Evolutionary conservation across 2,329 filamentous ascomycete genomes (phyloP).

Genomic region (Fusarium agapanthi): DNA sequence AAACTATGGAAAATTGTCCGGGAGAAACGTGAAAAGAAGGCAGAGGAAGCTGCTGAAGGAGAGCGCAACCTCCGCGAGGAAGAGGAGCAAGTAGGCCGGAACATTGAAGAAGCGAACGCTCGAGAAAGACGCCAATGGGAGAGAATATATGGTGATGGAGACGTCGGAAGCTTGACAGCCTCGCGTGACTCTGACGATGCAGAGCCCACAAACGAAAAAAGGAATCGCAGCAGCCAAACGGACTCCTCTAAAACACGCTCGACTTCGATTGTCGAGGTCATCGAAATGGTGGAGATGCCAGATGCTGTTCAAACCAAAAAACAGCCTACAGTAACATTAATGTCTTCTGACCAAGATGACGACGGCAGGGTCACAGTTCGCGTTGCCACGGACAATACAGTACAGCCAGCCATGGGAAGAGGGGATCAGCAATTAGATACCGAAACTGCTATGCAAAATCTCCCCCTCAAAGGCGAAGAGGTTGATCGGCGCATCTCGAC

Average conservation of each 20-base stretch:
- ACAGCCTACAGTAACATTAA: slow-evolving; percentile 48
- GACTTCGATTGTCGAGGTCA: slow-evolving; percentile 52
- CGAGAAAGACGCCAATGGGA: slow-evolving; percentile 79
- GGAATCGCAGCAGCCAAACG: slow-evolving; percentile 45
- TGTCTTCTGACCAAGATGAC: slow-evolving; percentile 52
- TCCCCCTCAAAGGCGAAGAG: slow-evolving; percentile 14
- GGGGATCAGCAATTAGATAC: slow-evolving; percentile 38
- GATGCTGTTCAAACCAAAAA: slow-evolving; percentile 43
- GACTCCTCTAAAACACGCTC: slow-evolving; percentile 48
- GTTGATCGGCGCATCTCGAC: slow-evolving; percentile 37
- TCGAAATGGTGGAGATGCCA: slow-evolving; percentile 65
- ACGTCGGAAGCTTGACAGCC: slow-evolving; percentile 44
- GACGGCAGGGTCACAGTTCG: slow-evolving; percentile 61
- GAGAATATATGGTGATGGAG: slow-evolving; percentile 73
- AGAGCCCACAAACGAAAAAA: slow-evolving; percentile 59
- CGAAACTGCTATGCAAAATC: slow-evolving; percentile 10
- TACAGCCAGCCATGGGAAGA: slow-evolving; percentile 39
- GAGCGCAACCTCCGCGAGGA: slow-evolving; percentile 66
- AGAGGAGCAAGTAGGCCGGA: slow-evolving; percentile 75
- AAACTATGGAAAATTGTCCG: slow-evolving; percentile 86
- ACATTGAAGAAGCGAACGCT: slow-evolving; percentile 69
- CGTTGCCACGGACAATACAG: slow-evolving; percentile 60
- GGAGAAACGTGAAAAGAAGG: slow-evolving; percentile 64
- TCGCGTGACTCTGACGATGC: slow-evolving; percentile 62
- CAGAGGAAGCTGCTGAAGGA: slow-evolving; percentile 58